Evolutionary conservation across 257 asterid species (phyloP), one percentile per base, ranked within the genome.

Genomic region (Catharanthus roseus): DNA sequence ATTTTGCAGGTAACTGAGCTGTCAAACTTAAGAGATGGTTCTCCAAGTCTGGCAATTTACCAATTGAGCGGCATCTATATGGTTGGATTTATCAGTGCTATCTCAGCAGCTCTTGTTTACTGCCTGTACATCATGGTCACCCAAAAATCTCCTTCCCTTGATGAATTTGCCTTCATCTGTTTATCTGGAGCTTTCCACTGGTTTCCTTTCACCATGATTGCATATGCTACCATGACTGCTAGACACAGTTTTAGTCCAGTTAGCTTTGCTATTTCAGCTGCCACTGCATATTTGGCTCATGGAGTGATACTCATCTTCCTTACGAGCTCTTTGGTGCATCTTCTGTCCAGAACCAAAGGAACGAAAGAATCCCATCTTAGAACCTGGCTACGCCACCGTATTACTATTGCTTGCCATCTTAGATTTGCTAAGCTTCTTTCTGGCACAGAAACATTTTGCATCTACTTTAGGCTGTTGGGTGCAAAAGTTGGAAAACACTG

Each of bases 361-460:
- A 67, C 66, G 50, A 67, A 72, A 56, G 58, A 78, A 50, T 10
- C 82, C 49, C 69, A 77, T 42, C 78, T 72, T 19, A 75, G 68
- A 72, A 79, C 64, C 38, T 89, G 96, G 96, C 72, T 91, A 31
- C 85, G 78, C 44, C 96, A 87, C 56, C 81, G 89, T 75, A 73
- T 87, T 41, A 78, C 75, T 24, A 75, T 81, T 12, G 81, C 91
- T 33, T 85, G 90, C 62, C 95, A 91, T 80, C 85, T 87, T 51
- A 82, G 97, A 79, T 91, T 89, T 53, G 80, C 97, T 8, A 91
- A 89, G 80, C 87, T 91, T 50, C 93, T 91, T 29, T 91, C 97
- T 3, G 97, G 97, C 57, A 89, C 97, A 2, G 97, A 91, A 83
- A 89, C 95, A 50, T 91, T 89, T 54, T 86, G 97, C 76, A 80